phyloP scores from a whole-genome alignment of 345 rosid genomes.

The Eucalyptus tenuipes region DNA sequence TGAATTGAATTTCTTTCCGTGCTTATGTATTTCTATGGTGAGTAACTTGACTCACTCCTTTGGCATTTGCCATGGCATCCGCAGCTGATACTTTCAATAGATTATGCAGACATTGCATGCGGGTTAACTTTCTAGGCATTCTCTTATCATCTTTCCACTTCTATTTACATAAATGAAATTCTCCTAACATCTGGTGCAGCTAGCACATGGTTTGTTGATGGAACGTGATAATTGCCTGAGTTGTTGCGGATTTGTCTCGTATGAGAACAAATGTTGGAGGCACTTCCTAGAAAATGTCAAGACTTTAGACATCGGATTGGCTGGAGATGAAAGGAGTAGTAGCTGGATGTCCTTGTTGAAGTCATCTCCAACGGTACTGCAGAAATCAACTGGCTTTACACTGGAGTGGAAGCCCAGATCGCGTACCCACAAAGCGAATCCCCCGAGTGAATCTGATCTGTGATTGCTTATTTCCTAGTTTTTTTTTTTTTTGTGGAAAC shows the following conservation, averaged over 20 bases:
- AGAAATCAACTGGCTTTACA: background rate
- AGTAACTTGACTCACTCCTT: background rate
- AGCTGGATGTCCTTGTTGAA: conserved; percentile 10
- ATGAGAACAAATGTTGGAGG: conserved; percentile 22
- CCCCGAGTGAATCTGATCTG: background rate
- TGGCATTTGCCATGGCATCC: background rate
- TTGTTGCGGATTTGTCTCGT: conserved; percentile 12
- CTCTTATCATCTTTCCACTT: background rate
- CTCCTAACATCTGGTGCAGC: background rate
- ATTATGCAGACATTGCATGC: background rate
- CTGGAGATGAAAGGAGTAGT: background rate
- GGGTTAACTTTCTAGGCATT: background rate
- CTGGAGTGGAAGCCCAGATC: conserved; percentile 1
- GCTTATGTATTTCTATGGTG: background rate
- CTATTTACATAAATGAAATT: background rate
- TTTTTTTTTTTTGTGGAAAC: background rate
- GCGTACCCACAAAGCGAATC: background rate
- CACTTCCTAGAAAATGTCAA: conserved; percentile 11
- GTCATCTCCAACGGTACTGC: background rate
- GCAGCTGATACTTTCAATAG: background rate
- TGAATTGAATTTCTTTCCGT: background rate
- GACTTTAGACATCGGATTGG: background rate
- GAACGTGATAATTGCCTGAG: background rate
- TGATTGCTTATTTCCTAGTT: background rate
- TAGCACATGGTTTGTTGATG: background rate